phyloP scores from a whole-genome alignment of 345 rosid species.

The Cochlearia excelsa region DNA sequence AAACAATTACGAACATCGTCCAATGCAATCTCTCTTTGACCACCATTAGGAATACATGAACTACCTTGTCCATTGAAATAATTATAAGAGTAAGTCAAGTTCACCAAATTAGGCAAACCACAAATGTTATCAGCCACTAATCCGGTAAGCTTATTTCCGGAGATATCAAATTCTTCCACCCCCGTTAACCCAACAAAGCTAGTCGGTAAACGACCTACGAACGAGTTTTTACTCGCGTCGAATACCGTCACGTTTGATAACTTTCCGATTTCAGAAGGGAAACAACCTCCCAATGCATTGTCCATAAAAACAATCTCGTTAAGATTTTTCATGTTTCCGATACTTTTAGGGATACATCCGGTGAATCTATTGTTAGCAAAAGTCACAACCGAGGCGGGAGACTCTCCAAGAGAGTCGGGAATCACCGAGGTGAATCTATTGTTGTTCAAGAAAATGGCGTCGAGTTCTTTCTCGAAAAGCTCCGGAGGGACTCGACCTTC shows the following conservation, averaged over 20 bases:
- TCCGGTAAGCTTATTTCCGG: conserved; percentile 44
- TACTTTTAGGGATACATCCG: conserved; percentile 58
- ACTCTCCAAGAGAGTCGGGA: conserved; percentile 56
- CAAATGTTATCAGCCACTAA: not conserved
- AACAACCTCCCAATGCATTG: conserved; percentile 14
- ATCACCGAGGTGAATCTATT: conserved; percentile 56
- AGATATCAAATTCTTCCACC: conserved; percentile 38
- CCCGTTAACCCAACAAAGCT: conserved; percentile 35
- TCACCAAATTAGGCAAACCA: not conserved
- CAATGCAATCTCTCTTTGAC: conserved; percentile 27
- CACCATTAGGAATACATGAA: not conserved
- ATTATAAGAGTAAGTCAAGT: not conserved
- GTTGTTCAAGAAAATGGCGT: conserved; percentile 29
- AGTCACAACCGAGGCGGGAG: conserved; percentile 47
- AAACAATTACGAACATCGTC: conserved; percentile 52
- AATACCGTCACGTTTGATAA: not conserved
- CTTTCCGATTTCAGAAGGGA: not conserved
- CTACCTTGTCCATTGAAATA: not conserved
- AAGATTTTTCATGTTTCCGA: conserved; percentile 54
- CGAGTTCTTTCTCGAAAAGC: conserved; percentile 45
- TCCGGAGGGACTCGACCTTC: conserved; percentile 55
- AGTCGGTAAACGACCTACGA: conserved; percentile 37
- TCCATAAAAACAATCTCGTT: conserved; percentile 50
- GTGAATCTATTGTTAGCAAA: conserved; percentile 56
- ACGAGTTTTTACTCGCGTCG: not conserved